A percentile compares a stretch with the other conserved stretches of the same genome.
Conservation (phyloP, 208 protist genomes). For the Endotrypanum monterogeii region DNA sequence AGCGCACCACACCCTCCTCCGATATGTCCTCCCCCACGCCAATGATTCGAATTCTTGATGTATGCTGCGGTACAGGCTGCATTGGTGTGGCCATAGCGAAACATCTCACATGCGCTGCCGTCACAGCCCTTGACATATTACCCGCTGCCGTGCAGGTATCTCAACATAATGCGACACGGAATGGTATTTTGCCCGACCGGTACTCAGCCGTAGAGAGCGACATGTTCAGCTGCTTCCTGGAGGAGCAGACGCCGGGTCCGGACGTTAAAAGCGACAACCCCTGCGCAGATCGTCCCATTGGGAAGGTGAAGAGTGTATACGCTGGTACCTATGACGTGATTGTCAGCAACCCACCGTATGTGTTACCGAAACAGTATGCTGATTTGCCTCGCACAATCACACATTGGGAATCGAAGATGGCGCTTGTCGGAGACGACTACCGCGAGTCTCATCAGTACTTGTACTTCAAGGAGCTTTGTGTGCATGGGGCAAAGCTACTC, state of each 20-base stretch:
- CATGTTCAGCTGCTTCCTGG: slow-evolving; percentile 75
- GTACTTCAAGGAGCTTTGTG: slow-evolving; percentile 89
- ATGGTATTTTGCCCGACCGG: slow-evolving; percentile 50
- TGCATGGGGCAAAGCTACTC: slow-evolving; percentile 56
- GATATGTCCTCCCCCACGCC: background rate
- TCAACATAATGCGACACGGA: slow-evolving; percentile 54
- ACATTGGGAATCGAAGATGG: slow-evolving; percentile 81
- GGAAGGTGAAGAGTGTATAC: slow-evolving; percentile 14
- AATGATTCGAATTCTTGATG: slow-evolving; percentile 68
- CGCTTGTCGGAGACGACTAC: slow-evolving; percentile 79
- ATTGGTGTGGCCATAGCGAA: slow-evolving; percentile 86
- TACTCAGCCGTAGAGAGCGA: slow-evolving; percentile 69
- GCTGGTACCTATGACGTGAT: slow-evolving; percentile 72
- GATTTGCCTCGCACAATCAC: slow-evolving; percentile 58
- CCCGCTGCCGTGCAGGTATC: slow-evolving; percentile 51
- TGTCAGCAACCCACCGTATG: slow-evolving; percentile 89
- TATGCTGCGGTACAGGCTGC: slow-evolving; percentile 89
- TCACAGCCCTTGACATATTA: slow-evolving; percentile 73
- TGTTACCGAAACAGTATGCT: slow-evolving; percentile 79
- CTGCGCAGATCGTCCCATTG: slow-evolving; percentile 11
- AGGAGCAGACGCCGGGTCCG: background rate
- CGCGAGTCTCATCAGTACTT: slow-evolving; percentile 69
- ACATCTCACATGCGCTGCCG: slow-evolving; percentile 46
- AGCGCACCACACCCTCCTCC: background rate
- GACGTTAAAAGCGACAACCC: background rate